Conservation (phyloP, 768 basidiomycete genomes). For the Hericium coralloides region DNA sequence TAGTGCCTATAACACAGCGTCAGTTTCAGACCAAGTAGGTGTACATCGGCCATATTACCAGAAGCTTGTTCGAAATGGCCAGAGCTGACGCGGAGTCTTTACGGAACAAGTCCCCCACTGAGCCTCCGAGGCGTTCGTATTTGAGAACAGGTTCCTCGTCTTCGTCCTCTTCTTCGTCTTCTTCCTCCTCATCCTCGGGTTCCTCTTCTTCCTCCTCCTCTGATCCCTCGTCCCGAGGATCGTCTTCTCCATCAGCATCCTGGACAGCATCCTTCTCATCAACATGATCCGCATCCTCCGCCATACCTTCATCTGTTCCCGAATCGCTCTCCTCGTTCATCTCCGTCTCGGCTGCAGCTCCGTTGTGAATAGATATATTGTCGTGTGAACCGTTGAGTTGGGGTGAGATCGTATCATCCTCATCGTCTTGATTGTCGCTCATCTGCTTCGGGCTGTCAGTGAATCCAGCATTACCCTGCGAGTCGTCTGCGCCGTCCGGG, state of each 20-base stretch:
- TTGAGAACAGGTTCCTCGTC: constrained; percentile 91
- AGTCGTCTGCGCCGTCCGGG: background rate
- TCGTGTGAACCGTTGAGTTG: background rate
- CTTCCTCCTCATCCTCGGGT: constrained; percentile 41
- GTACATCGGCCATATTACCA: constrained; percentile 37
- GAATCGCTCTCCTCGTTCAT: background rate
- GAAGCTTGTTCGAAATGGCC: constrained; percentile 58
- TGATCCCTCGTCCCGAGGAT: constrained; percentile 6
- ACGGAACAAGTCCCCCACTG: constrained; percentile 66
- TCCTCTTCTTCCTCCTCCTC: constrained; percentile 26
- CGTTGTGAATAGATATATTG: background rate
- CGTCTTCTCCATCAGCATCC: background rate
- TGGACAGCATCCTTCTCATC: background rate
- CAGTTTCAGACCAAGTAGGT: background rate
- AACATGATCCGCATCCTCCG: background rate
- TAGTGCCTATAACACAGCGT: constrained; percentile 47
- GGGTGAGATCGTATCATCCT: too few relatives aligned
- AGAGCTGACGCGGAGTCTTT: constrained; percentile 88
- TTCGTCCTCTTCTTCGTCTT: constrained; percentile 59
- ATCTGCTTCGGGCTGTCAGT: background rate
- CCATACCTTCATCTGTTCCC: background rate
- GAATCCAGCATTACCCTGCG: background rate
- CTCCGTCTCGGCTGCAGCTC: background rate
- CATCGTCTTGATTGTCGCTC: background rate
- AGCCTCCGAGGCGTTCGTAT: constrained; percentile 74